These are phyloP conservation scores for Chlamydomonas reinhardtii DNA, from an alignment of 163 green algal species.

Conservation along the genomic window DNA sequence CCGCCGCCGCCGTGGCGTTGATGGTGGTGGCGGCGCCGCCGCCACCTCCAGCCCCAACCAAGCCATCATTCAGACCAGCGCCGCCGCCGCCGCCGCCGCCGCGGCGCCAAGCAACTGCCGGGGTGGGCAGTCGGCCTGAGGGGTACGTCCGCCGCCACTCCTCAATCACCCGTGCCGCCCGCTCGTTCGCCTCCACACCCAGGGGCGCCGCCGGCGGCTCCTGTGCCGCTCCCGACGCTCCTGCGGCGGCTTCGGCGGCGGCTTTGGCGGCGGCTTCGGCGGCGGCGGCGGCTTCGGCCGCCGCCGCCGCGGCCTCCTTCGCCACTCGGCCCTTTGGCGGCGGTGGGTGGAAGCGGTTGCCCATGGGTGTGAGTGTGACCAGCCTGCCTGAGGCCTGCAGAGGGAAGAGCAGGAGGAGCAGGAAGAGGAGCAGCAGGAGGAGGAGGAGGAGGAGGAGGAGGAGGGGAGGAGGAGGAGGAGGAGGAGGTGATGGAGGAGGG, in stretches of 20 bases:
- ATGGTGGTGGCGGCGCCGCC: not conserved
- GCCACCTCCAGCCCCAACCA: not conserved
- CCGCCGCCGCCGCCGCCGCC: not conserved
- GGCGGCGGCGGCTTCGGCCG: not conserved
- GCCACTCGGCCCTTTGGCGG: not conserved
- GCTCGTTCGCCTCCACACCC: not conserved
- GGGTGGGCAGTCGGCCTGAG: not conserved
- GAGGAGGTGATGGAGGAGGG: too few relatives aligned
- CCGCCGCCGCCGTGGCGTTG: not conserved
- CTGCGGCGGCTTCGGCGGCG: too few relatives aligned
- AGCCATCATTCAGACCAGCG: not conserved
- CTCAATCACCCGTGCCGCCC: not conserved
- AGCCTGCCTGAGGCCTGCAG: slow-evolving; percentile 21
- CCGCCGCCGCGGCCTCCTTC: not conserved
- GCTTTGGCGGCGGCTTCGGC: not conserved
- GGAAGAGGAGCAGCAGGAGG: not conserved
- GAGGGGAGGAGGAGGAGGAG: not conserved
- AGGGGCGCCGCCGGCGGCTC: not conserved
- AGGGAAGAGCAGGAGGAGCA: not conserved
- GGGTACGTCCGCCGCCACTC: slow-evolving; percentile 17
- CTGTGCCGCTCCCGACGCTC: not conserved
- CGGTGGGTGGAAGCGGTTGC: slow-evolving; percentile 11
- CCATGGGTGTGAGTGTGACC: slow-evolving; percentile 7
- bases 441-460: not conserved
- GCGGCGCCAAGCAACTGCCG: slow-evolving; percentile 27